These are phyloP conservation scores for Amylostereum areolatum DNA, from an alignment of 1,284 basidiomycete genomes.

Conservation along the genomic window DNA sequence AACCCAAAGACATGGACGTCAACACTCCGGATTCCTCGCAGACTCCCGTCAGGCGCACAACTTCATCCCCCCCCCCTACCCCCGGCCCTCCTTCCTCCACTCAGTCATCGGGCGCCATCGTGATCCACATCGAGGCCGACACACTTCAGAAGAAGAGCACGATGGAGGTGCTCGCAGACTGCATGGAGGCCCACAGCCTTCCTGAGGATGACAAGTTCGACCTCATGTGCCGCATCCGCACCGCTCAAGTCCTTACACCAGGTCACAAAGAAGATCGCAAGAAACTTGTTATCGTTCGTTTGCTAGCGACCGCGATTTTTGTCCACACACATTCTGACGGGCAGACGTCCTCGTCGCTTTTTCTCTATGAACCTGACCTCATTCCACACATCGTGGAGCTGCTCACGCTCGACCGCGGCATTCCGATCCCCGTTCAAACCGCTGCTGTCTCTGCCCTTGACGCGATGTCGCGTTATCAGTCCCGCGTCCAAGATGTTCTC, in stretches of 20 bases:
- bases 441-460: constrained; percentile 88
- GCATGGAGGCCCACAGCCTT: constrained; percentile 67
- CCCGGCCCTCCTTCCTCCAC: constrained; percentile 20
- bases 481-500: constrained; percentile 82
- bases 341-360: constrained; percentile 75
- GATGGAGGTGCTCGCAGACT: constrained; percentile 74
- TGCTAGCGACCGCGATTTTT: constrained; percentile 88
- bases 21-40: constrained; percentile 24
- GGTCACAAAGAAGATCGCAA: constrained; percentile 57
- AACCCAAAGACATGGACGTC: constrained; percentile 38
- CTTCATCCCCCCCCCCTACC: constrained; percentile 15
- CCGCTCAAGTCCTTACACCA: constrained; percentile 62
- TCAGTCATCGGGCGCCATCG: constrained; percentile 49
- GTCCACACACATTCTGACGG: constrained; percentile 80
- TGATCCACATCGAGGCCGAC: constrained; percentile 59
- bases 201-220: constrained; percentile 87
- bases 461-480: constrained; percentile 81
- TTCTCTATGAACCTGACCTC: constrained; percentile 92
- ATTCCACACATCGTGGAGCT: constrained; percentile 86
- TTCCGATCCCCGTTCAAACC: constrained; percentile 70
- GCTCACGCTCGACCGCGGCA: constrained; percentile 69
- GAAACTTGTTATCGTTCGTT: constrained; percentile 77
- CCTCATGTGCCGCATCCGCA: constrained; percentile 82
- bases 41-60: constrained; percentile 20
- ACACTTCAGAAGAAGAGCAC: constrained; percentile 52